Evolutionary conservation across 306 rosid species (phyloP), one percentile per base, ranked within the genome.

Genomic region (Prosopis cineraria): DNA sequence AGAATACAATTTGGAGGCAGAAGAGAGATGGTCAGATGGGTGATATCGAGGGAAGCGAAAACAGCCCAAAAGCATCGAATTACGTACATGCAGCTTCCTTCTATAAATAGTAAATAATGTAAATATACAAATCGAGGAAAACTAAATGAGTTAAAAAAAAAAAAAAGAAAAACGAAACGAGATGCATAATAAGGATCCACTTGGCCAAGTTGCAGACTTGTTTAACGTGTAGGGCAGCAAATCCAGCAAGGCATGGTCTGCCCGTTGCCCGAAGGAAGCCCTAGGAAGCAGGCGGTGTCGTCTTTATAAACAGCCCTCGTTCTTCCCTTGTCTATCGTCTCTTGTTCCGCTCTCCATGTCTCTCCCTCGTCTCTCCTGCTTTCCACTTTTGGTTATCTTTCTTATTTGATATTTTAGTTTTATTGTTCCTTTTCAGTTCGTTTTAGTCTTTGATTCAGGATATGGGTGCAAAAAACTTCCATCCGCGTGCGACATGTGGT

Each of bases 391-490:
- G 14, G 69, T 9, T 19, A 2, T 63, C 43, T 63, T 9, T 34
- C 0, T 11, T 3, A 17, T 31, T 31, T 1, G 6, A 37, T 37
- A 1, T 1, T 7, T 8, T 68, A 11, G 16, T 66, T 19, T 20
- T 56, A 9, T 44, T 39, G 1, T 68, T 20, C 22, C 8, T 37
- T 8, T 37, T 37, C 8, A 31, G 34, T 31, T 1, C 34, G 43
- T 39, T 43, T 13, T 43, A 5, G 53, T 71, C 2, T 40, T 36
- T 83, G 68, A 17, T 65, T 30, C 33, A 27, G 47, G 12, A 2
- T n/a, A n/a, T 0, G 62, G n/a, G 83, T 86, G 93, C 92, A 82
- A 87, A 91, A 75, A 56, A 22, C 93, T 93, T 93, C 98, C 97
- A 93, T 91, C 98, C 98, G 92, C 89, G 83, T 90, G 96, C 69